Conservation (phyloP, 1,284 basidiomycete species). For the Trichosporon coremiiforme region DNA sequence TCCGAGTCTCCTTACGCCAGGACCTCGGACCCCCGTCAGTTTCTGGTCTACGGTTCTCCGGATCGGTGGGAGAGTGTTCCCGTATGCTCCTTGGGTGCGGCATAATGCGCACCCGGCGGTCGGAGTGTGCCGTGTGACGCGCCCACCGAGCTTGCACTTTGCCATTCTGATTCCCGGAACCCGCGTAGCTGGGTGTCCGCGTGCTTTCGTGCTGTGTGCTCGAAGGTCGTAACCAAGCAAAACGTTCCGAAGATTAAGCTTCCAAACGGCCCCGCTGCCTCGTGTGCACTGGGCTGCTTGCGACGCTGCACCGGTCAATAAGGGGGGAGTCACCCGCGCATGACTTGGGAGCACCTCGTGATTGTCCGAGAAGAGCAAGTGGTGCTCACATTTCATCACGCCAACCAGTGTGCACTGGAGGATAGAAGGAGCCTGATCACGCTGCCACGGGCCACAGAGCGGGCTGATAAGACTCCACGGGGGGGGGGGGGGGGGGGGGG, state of each 20-base stretch:
- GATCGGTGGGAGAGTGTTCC: not conserved
- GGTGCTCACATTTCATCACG: not conserved
- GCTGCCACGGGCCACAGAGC: not conserved
- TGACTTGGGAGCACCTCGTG: not conserved
- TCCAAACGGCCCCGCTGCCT: not conserved
- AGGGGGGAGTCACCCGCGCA: not conserved
- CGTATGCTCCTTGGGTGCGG: not conserved
- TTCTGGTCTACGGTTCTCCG: not conserved
- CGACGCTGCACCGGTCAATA: not conserved
- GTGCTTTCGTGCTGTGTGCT: not conserved
- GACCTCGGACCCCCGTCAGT: not conserved
- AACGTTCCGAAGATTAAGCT: not conserved
- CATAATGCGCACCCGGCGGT: not conserved
- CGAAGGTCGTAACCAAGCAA: not conserved
- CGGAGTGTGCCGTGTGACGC: not conserved
- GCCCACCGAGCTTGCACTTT: not conserved
- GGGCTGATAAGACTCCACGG: slow-evolving; percentile 11
- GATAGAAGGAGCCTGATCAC: not conserved
- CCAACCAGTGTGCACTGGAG: not conserved
- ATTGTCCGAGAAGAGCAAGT: not conserved
- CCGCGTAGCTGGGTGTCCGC: too few species aligned
- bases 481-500: too few species aligned
- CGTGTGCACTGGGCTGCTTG: not conserved
- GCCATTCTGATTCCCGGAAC: not conserved
- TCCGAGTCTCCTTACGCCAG: slow-evolving; percentile 6